Percentiles rank a stretch among this genome's conserved stretches.
phyloP scores from a whole-genome alignment of 768 basidiomycete species.

The Termitomyces sp. region DNA sequence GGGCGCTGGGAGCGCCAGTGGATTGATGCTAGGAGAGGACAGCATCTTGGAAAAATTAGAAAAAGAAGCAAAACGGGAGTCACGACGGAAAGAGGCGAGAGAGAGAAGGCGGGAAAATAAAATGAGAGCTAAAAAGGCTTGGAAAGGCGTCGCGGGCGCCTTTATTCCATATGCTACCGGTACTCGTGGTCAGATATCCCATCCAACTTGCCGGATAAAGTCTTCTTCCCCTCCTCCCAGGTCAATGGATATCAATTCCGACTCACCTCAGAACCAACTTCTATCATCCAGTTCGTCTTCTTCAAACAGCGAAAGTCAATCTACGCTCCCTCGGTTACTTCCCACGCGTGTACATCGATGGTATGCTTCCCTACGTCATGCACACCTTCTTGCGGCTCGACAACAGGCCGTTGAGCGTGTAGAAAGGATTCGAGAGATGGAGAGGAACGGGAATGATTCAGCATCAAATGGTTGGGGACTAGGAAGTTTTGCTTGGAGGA shows the following conservation, averaged over 20 bases:
- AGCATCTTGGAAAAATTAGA: constrained; percentile 63
- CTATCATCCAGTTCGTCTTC: constrained; percentile 9
- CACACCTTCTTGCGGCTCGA: constrained; percentile 65
- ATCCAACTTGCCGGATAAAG: not conserved
- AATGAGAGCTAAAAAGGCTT: constrained; percentile 50
- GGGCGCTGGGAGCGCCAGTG: constrained; percentile 79
- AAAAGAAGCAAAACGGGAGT: constrained; percentile 49
- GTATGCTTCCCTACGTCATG: constrained; percentile 60
- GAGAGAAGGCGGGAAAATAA: constrained; percentile 44
- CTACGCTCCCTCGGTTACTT: constrained; percentile 29
- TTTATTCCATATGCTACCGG: constrained; percentile 24
- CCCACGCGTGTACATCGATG: constrained; percentile 42
- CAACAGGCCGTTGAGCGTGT: constrained; percentile 64
- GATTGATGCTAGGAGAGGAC: constrained; percentile 28
- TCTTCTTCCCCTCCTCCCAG: constrained; percentile 1
- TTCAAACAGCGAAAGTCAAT: constrained; percentile 15
- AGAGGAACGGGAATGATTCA: constrained; percentile 27
- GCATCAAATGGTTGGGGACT: constrained; percentile 60
- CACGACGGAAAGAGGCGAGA: constrained; percentile 37
- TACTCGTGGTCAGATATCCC: not conserved
- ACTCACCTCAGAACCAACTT: constrained; percentile 1
- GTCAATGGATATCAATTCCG: constrained; percentile 5
- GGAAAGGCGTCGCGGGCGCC: constrained; percentile 50
- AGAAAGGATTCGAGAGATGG: constrained; percentile 60
- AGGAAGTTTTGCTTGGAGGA: constrained; percentile 55